Conservation (phyloP, 1,284 basidiomycete genomes). For the Neolentinus lepideus region DNA sequence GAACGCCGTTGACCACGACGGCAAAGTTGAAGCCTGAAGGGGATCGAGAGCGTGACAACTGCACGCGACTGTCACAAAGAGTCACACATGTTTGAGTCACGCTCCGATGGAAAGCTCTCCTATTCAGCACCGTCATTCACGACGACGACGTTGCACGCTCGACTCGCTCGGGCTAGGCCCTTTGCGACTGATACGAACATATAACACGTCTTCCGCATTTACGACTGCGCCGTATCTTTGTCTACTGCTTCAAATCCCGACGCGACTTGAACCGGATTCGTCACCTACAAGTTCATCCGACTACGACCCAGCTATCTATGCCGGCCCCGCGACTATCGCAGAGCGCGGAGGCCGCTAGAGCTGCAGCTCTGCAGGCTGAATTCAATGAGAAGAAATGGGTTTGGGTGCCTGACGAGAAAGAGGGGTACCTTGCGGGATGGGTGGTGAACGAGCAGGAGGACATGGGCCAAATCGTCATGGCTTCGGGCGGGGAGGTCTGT, state of each 20-base stretch:
- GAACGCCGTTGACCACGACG: too few species aligned
- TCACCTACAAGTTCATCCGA: background rate
- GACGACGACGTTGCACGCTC: background rate
- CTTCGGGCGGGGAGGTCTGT: constrained; percentile 67
- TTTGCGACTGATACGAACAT: background rate
- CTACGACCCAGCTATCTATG: constrained; percentile 26
- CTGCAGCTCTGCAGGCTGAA: constrained; percentile 86
- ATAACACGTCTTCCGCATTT: background rate
- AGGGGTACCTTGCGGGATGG: constrained; percentile 89
- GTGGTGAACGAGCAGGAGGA: constrained; percentile 82
- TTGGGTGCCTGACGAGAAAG: constrained; percentile 87
- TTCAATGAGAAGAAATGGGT: constrained; percentile 98
- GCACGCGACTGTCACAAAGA: background rate
- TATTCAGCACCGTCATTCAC: background rate
- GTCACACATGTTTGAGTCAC: background rate
- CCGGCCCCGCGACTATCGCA: constrained; percentile 49
- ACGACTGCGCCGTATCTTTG: background rate
- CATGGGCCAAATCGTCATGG: constrained; percentile 72
- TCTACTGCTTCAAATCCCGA: background rate
- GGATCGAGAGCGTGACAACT: background rate
- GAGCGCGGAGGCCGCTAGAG: constrained; percentile 64
- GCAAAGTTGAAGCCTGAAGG: too few species aligned
- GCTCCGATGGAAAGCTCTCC: background rate
- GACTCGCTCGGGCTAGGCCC: background rate
- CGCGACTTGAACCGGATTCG: background rate